A percentile compares a stretch with the other conserved stretches of the same genome.
phyloP scores from a whole-genome alignment of 2,329 filamentous ascomycete species.

The Ambrosiella xylebori region DNA sequence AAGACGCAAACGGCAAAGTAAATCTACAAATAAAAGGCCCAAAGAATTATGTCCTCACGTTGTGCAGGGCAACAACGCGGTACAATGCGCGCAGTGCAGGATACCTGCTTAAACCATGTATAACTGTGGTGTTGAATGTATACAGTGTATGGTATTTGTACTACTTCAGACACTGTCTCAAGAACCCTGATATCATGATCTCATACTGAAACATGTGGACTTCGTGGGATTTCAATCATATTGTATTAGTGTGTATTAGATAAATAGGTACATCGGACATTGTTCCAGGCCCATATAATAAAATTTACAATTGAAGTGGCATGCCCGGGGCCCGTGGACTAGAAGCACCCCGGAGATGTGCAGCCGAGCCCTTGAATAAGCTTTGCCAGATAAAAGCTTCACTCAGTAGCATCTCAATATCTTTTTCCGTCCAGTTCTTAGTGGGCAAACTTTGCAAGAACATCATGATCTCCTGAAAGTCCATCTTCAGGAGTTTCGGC shows the following conservation, averaged over 20 bases:
- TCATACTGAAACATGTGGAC: background rate
- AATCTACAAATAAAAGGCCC: background rate
- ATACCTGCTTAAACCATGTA: background rate
- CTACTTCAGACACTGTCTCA: background rate
- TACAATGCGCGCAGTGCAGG: background rate
- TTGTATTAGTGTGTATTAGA: background rate
- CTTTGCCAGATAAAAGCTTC: conserved; percentile 99
- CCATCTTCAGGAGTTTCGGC: conserved; percentile 85
- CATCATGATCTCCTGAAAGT: conserved; percentile 99
- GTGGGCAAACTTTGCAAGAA: conserved; percentile 91
- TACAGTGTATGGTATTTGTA: background rate
- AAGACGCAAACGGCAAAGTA: background rate
- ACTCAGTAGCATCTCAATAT: conserved; percentile 85
- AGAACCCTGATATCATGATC: background rate
- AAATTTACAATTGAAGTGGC: conserved; percentile 22
- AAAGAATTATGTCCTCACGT: background rate
- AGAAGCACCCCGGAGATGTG: conserved; percentile 52
- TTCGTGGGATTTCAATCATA: background rate
- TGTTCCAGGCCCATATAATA: background rate
- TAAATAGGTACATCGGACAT: background rate
- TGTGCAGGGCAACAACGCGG: conserved; percentile 3
- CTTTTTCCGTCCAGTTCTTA: conserved; percentile 89
- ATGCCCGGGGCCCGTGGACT: conserved; percentile 23
- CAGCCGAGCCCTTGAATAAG: conserved; percentile 83
- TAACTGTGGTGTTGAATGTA: background rate